phyloP scores from a whole-genome alignment of 2,329 filamentous ascomycete species.

The Alternaria longipes region DNA sequence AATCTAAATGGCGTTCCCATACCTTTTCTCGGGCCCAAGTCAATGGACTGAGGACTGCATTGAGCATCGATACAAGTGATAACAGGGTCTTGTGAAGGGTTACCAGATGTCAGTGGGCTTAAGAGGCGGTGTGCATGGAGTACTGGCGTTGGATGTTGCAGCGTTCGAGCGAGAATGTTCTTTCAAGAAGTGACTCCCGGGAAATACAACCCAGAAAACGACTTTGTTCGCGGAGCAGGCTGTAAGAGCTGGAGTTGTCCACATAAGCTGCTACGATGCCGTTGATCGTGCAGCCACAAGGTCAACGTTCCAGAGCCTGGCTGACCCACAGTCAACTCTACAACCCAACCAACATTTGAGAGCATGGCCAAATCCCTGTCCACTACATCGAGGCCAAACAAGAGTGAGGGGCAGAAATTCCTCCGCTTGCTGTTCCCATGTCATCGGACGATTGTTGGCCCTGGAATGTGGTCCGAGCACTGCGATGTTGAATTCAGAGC shows the following conservation, averaged over 20 bases:
- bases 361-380: not conserved
- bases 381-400: not conserved
- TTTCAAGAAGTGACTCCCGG: not conserved
- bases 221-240: not conserved
- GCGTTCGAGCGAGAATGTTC: conserved; percentile 12
- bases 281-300: not conserved
- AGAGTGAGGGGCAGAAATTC: not conserved
- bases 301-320: not conserved
- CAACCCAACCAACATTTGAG: not conserved
- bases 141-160: conserved; percentile 11
- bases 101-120: not conserved
- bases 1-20: conserved; percentile 43
- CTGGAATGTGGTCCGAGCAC: conserved; percentile 10
- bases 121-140: not conserved
- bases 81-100: not conserved
- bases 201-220: not conserved
- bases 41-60: not conserved
- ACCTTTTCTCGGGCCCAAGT: conserved; percentile 21
- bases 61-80: not conserved
- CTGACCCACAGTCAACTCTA: not conserved
- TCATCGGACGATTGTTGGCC: not conserved
- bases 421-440: not conserved
- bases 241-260: not conserved
- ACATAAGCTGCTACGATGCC: not conserved
- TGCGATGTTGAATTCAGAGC: conserved; percentile 17